A percentile compares a stretch with the other conserved stretches of the same genome.
These are phyloP conservation scores for Auxenochlorella protothecoides DNA, from an alignment of 139 green algal genomes.

Conservation along the genomic window DNA sequence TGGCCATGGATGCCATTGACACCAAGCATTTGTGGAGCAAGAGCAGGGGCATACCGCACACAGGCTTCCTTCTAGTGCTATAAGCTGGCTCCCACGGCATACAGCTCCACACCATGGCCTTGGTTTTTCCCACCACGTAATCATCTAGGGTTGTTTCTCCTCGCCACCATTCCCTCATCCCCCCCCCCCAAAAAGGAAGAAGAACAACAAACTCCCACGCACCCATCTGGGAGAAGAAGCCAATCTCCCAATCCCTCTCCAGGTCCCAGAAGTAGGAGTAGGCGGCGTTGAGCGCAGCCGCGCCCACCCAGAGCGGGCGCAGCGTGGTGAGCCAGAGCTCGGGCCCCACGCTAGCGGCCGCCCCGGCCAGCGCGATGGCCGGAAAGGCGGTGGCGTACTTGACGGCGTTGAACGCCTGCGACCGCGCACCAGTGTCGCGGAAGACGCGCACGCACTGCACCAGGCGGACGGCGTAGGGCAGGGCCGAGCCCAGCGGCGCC, in stretches of 20 bases:
- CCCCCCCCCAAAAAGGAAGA: no score
- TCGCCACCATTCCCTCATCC: no score
- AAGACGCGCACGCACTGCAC: constrained; percentile 83
- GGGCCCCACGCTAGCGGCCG: constrained; percentile 7
- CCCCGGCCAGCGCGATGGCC: constrained; percentile 9
- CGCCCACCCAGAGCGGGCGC: constrained; percentile 63
- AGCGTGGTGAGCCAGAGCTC: constrained; percentile 28
- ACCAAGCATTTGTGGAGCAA: no score
- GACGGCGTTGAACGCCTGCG: constrained; percentile 72
- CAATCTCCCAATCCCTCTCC: constrained; percentile 89
- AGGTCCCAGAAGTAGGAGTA: constrained; percentile 97
- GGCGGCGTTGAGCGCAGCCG: constrained; percentile 64
- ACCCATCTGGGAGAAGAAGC: constrained; percentile 38
- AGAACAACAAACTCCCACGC: not conserved
- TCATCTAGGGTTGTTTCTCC: no score
- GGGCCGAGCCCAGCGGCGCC: constrained; percentile 43
- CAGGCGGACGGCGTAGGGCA: constrained; percentile 78
- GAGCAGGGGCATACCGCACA: no score
- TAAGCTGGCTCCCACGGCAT: no score
- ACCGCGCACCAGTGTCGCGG: constrained; percentile 36
- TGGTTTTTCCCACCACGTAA: no score
- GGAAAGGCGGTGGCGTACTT: constrained; percentile 95
- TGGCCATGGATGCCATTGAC: no score
- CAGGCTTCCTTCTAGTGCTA: no score
- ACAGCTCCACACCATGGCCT: no score